Conservation (phyloP, 257 asterid genomes). For the Prunella vulgaris region DNA sequence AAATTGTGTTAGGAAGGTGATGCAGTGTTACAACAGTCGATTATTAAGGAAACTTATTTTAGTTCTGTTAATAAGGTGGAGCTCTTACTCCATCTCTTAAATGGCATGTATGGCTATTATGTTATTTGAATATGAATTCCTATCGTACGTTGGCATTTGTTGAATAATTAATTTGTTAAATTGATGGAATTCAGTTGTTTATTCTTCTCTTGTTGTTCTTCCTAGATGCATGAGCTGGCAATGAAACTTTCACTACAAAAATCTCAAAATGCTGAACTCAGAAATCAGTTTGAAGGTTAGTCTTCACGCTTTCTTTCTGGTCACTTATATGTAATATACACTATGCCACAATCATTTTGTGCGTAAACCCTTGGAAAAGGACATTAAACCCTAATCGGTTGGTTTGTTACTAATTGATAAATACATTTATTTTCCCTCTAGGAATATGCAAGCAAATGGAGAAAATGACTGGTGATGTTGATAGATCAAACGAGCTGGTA, state of each 20-base stretch:
- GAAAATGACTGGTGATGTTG: conserved; percentile 62
- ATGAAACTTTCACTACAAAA: conserved; percentile 81
- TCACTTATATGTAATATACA: background rate
- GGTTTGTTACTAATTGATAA: background rate
- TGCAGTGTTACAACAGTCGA: background rate
- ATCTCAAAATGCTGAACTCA: conserved; percentile 79
- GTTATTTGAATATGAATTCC: background rate
- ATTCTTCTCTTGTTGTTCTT: conserved; percentile 5
- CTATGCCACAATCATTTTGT: background rate
- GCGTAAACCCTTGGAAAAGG: background rate
- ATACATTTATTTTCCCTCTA: conserved; percentile 26
- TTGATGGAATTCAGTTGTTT: conserved; percentile 6
- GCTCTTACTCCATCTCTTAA: background rate
- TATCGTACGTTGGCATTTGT: background rate
- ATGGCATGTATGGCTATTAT: background rate
- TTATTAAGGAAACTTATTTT: background rate
- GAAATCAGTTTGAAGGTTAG: conserved; percentile 77
- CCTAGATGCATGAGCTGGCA: conserved; percentile 77
- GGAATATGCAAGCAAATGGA: conserved; percentile 82
- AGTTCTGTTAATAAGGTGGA: conserved; percentile 3
- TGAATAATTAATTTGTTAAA: background rate
- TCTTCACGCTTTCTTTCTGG: background rate
- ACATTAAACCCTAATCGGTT: background rate
- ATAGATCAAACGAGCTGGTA: conserved; percentile 93
- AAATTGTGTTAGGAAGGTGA: background rate